Evolutionary conservation across 1,139 yeast genomes (phyloP).

Genomic region (Hyphopichia burtonii): DNA sequence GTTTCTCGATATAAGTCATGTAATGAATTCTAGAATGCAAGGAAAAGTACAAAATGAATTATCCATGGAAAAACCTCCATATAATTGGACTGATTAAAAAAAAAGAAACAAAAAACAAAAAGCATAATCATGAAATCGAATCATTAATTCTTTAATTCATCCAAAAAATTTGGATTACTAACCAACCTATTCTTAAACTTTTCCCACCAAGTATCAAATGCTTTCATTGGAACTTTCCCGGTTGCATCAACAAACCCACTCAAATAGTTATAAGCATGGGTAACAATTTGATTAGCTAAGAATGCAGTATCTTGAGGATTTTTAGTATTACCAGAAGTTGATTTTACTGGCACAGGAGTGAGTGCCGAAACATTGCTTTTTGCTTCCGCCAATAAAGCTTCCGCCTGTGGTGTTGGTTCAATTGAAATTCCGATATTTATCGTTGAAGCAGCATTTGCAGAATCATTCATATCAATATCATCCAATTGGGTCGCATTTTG

Average conservation of each 20-base stretch:
- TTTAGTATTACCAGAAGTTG: conserved; percentile 10
- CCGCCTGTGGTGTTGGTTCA: conserved; percentile 69
- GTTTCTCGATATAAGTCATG: too few relatives aligned
- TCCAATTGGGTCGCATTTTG: conserved; percentile 18
- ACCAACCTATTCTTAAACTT: conserved; percentile 74
- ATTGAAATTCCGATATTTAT: conserved; percentile 84
- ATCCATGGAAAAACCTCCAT: too few relatives aligned
- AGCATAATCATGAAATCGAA: too few relatives aligned
- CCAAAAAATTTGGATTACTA: conserved; percentile 80
- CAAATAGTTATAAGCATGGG: conserved; percentile 86
- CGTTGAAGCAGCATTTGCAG: conserved; percentile 34
- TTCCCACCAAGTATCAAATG: conserved; percentile 95
- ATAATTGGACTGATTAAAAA: too few relatives aligned
- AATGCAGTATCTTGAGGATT: conserved; percentile 38
- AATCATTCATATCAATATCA: conserved; percentile 26
- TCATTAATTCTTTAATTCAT: conserved; percentile 26
- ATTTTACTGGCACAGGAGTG: too few relatives aligned
- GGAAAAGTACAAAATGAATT: too few relatives aligned
- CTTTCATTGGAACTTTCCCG: conserved; percentile 84
- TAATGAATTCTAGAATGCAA: too few relatives aligned
- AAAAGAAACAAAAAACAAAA: too few relatives aligned
- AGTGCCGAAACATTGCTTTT: conserved; percentile 24
- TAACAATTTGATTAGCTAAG: conserved; percentile 83
- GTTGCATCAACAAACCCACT: conserved; percentile 77
- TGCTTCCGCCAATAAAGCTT: conserved; percentile 42